Evolutionary conservation across 305 asterid species (phyloP), one percentile per base, ranked within the genome.

Genomic region (Fraxinus paxiana): DNA sequence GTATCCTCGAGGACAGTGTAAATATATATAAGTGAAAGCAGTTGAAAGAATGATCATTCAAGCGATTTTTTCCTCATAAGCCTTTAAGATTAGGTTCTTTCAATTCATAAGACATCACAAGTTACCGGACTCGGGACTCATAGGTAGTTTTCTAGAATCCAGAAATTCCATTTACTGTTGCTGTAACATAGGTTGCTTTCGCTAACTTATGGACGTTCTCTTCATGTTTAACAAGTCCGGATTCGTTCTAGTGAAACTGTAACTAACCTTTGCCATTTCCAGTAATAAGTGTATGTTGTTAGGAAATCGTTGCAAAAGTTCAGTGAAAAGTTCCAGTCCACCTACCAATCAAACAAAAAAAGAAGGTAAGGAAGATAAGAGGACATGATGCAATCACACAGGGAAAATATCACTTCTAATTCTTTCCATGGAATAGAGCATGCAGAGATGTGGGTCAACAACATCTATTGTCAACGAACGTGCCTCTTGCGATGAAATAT

Each of bases 191-290:
- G 12, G 26, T 70, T 63, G 15, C 3, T 43, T 73, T 12, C 17
- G 28, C 51, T 28, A 77, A 77, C 61, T 59, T 31, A 56, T 54
- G 43, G 5, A 12, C 54, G 70, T 34, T n/a, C 12, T n/a, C 61
- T 37, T 63, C 75, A 61, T 24, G 59, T 18, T 73, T 43, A 10
- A 80, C 28, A 79, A 70, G 24, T 67, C 37, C 31, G 6, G 77
- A 38, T 65, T 61, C 61, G 33, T 73, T 73, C 63, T 65, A 35
- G 65, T 65, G 75, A 24, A 75, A 31, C 46, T 20, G 63, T 54
- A 79, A 85, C 88, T 85, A 79, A 95, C 99, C 99, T 96, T 96
- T 38, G 98, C 98, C 95, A 94, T 94, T 90, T 96, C 99, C 77
- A 96, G 97, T 84, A 96, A 86, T 80, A 96, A 81, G 87, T 94